Conservation (phyloP, 2,329 filamentous ascomycete species). For the Chaetoscypha palmicola region DNA sequence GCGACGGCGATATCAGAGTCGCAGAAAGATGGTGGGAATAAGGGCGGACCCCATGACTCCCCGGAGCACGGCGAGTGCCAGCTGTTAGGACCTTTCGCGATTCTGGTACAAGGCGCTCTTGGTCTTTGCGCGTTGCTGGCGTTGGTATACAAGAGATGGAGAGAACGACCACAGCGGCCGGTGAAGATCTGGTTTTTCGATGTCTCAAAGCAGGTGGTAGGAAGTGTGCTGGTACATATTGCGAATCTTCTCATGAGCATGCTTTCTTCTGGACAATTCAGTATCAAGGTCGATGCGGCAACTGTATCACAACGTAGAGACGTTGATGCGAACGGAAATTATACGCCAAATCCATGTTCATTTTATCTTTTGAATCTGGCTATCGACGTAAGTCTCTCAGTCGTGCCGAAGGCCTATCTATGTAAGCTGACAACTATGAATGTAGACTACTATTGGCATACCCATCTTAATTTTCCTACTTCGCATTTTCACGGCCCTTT, state of each 20-base stretch:
- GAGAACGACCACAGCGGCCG: slow-evolving; percentile 83
- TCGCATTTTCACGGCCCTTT: slow-evolving; percentile 64
- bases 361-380: slow-evolving; percentile 92
- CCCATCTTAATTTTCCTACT: slow-evolving; percentile 89
- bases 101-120: slow-evolving; percentile 82
- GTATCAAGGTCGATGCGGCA: slow-evolving; percentile 50
- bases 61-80: slow-evolving; percentile 63
- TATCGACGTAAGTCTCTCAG: slow-evolving; percentile 84
- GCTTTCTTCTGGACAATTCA: slow-evolving; percentile 82
- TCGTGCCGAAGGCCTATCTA: too few species aligned
- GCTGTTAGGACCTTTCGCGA: slow-evolving; percentile 82
- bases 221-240: slow-evolving; percentile 81
- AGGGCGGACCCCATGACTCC: slow-evolving; percentile 1
- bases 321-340: slow-evolving; percentile 41
- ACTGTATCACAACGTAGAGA: slow-evolving; percentile 25
- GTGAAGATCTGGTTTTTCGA: slow-evolving; percentile 98
- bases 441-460: slow-evolving; percentile 90
- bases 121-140: slow-evolving; percentile 76
- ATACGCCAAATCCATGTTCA: slow-evolving; percentile 85
- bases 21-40: not conserved
- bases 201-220: slow-evolving; percentile 93
- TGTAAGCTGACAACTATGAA: too few species aligned
- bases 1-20: slow-evolving; percentile 21
- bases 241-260: slow-evolving; percentile 96
- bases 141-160: slow-evolving; percentile 88